Evolutionary conservation across 371 early-diverging fungal species (phyloP), one percentile per base, ranked within the genome.

Genomic region (Synchytrium microbalum): DNA sequence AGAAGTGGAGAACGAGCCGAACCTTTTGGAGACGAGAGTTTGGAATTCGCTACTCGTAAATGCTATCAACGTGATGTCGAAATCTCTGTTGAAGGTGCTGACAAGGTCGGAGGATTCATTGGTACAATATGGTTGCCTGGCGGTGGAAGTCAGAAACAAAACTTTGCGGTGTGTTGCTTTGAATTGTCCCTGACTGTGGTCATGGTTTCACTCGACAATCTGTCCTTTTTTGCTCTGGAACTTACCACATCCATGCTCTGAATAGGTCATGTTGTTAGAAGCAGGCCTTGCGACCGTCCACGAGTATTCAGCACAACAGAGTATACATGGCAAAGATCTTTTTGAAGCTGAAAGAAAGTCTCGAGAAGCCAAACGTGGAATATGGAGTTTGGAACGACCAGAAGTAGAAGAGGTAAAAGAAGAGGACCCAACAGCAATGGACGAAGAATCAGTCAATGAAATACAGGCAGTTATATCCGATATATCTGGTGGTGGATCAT

Each of bases 11-110:
- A 91, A 61, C 86, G 83, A 57, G 74, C 86, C n/a, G 96, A 97
- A 65, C 91, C 95, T 1, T 91, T 83, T 69, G 95, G 92, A 38
- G 80, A 76, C 24, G 97, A 94, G 74, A 92, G 93, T 0, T 72
- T 88, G 30, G 84, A 82, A 2, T 88, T 83, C 70, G 81, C 86
- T 1, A 75, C 75, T 52, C 79, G 82, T 59, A 73, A 75, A 28
- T 79, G 81, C 65, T 81, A 93, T 63, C 97, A 96, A 76, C 90
- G 95, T 56, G 94, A 96, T 69, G 91, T 92, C 16, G 92, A 93
- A 68, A 79, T 94, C 53, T 87, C 88, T 60, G 74, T 95, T 23
- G 95, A 93, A 62, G 82, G 82, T 29, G 76, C 84, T 5, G 98
- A 97, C 72, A 93, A 92, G 74, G 83, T 84, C 16, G 95, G 96